phyloP scores from a whole-genome alignment of 2,329 filamentous ascomycete species.

The Xylaria sp. region DNA sequence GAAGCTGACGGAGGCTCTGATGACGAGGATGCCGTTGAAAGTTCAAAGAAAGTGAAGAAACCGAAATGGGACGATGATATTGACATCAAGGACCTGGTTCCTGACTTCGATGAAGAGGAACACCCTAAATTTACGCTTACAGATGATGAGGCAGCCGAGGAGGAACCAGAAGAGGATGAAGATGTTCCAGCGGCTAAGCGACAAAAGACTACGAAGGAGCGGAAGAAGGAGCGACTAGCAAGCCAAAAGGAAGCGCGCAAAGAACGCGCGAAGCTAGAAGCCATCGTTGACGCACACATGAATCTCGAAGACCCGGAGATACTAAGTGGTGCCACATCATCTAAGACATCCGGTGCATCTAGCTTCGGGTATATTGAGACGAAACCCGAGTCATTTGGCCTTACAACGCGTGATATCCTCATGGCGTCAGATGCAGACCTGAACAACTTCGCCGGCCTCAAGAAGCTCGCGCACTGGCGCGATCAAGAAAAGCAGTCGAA shows the following conservation, averaged over 20 bases:
- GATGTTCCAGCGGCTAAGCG: slow-evolving; percentile 61
- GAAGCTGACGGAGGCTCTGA: slow-evolving; percentile 72
- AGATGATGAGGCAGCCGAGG: slow-evolving; percentile 59
- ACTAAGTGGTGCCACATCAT: slow-evolving; percentile 52
- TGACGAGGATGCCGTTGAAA: slow-evolving; percentile 61
- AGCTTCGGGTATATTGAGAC: slow-evolving; percentile 95
- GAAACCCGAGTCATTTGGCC: slow-evolving; percentile 86
- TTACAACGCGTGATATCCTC: slow-evolving; percentile 90
- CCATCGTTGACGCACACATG: slow-evolving; percentile 83
- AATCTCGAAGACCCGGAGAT: slow-evolving; percentile 75
- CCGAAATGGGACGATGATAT: slow-evolving; percentile 97
- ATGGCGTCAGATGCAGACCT: slow-evolving; percentile 84
- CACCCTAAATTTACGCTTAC: slow-evolving; percentile 66
- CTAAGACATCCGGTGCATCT: slow-evolving; percentile 36
- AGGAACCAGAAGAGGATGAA: slow-evolving; percentile 54
- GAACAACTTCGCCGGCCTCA: slow-evolving; percentile 91
- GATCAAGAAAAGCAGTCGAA: slow-evolving; percentile 88
- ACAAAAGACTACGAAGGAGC: slow-evolving; percentile 68
- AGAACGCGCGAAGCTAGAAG: slow-evolving; percentile 85
- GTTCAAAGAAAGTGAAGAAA: slow-evolving; percentile 73
- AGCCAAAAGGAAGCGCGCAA: slow-evolving; percentile 78
- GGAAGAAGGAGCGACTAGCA: slow-evolving; percentile 66
- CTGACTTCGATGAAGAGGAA: slow-evolving; percentile 80
- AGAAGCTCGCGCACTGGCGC: slow-evolving; percentile 92
- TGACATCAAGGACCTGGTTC: slow-evolving; percentile 91